phyloP scores from a whole-genome alignment of 768 basidiomycete genomes.

The Calocybe gangraenosa region DNA sequence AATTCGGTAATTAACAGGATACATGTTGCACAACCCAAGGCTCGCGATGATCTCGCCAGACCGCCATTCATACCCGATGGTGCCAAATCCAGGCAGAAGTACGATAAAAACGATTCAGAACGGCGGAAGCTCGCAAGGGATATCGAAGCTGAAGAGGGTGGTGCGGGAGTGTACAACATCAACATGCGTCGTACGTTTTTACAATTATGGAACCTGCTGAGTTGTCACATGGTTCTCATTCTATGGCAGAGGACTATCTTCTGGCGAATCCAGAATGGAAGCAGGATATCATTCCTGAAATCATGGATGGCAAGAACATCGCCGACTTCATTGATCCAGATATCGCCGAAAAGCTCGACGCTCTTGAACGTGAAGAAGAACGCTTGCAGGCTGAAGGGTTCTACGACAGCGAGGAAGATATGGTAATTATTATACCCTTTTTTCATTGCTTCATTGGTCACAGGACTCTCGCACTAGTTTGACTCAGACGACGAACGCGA shows the following conservation, averaged over 20 bases:
- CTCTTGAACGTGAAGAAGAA: constrained; percentile 95
- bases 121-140: constrained; percentile 73
- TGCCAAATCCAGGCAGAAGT: constrained; percentile 73
- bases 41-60: constrained; percentile 86
- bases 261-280: constrained; percentile 93
- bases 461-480: constrained; percentile 29
- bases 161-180: constrained; percentile 87
- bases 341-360: constrained; percentile 94
- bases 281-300: constrained; percentile 95
- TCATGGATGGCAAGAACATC: constrained; percentile 97
- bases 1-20: constrained; percentile 92
- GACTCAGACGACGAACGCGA: constrained; percentile 80
- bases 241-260: constrained; percentile 75
- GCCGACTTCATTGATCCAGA: constrained; percentile 99
- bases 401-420: constrained; percentile 87
- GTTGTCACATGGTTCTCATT: constrained; percentile 1
- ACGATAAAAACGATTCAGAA: constrained; percentile 85
- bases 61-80: constrained; percentile 86
- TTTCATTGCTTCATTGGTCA: neutral
- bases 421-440: constrained; percentile 43
- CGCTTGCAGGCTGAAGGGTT: constrained; percentile 91
- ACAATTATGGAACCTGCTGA: neutral
- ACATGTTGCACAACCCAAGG: constrained; percentile 89
- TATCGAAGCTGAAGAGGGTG: constrained; percentile 80
- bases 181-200: constrained; percentile 76